Base-by-base conservation (phyloP, 2,329 filamentous ascomycete genomes). In the Byssoonygena ceratinophila region DNA sequence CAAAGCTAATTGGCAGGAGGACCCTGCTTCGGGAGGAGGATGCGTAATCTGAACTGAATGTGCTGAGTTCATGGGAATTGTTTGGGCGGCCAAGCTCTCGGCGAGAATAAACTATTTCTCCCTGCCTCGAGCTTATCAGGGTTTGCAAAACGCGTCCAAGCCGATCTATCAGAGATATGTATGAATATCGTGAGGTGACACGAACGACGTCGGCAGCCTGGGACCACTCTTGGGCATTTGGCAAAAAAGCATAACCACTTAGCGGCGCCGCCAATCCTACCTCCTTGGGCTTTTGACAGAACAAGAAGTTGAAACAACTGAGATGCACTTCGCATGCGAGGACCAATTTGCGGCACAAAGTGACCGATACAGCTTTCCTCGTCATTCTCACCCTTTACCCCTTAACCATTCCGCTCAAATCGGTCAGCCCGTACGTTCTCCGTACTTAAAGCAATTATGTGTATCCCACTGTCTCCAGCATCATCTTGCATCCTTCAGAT, bases 151-250 rank as follows among this genome's bases (percentile, higher is more conserved):
- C 25, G 23, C 16, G 41, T 20, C 25, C 27, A 22, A 12, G 32
- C 14, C 20, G 45, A 47, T 36, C 29, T 37, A 37, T 47, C 31
- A 37, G 31, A 36, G 46, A 11, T n/a, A n/a, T n/a, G n/a, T n/a
- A 39, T 11, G n/a, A 48, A 48, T 48, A 48, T 39, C 46, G 46
- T 20, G 9, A 48, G 32, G 32, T 48, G 34, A 39, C 32, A 48
- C 46, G 23, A 39, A 39, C 46, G 34, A 29, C 32, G 32, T 32
- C 16, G 9, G 22, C 43, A 32, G 43, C n/a, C 8, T 12, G 7
- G 27, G 43, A 31, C 8, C 3, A 20, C 27, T 32, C 43, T 45
- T 31, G 43, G 43, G 7, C 22, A 8, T n/a, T 37, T 23, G n/a
- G 20, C 20, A 40, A 40, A 40, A 40, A 37, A 29, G 45, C 45